Evolutionary conservation across 73 alveolate genomes (phyloP), one percentile per base, ranked within the genome.

Genomic region (Breviolum minutum): DNA sequence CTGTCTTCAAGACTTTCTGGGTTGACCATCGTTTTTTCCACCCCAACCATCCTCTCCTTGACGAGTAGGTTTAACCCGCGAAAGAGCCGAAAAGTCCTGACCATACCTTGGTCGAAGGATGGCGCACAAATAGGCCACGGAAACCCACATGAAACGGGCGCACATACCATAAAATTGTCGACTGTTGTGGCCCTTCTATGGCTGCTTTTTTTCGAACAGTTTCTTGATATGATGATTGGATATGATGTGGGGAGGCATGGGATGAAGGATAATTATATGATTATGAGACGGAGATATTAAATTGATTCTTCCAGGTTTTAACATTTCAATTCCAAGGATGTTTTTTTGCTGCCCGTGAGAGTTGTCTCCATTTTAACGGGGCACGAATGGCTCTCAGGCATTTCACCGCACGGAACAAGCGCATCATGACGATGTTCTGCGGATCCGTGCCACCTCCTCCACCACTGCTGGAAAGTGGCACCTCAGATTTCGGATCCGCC

Each of bases 371-470:
- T 40, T 48, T 48, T 5, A 27, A 14, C 71, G 20, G 40, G 90
- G 60, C 10, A 54, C 93, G 93, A 60, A 84, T 84, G 27, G 93
- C 93, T 12, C 93, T 19, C n/a, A 84, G 66, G 76, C 93, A 84
- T 61, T 84, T 84, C 62, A 84, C 93, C 60, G 93, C 93, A 16
- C 93, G 93, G 76, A 84, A 54, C 54, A 84, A 54, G 74, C 93
- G 93, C 93, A 84, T 84, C 93, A 84, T 84, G 71, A 84, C 66
- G 62, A 84, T 84, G 93, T 84, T 84, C 93, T 84, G 93, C 76
- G 93, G 93, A n/a, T 84, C 93, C 48, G 76, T 81, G 70, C 14
- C 20, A 69, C 71, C 83, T 9, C 32, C 83, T 22, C 83, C 83
- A 40, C 3, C 26, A 77, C 63, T 9, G 26, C 62, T 20, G 26